Conservation (phyloP, 768 basidiomycete genomes). For the Leccinum obscurum region DNA sequence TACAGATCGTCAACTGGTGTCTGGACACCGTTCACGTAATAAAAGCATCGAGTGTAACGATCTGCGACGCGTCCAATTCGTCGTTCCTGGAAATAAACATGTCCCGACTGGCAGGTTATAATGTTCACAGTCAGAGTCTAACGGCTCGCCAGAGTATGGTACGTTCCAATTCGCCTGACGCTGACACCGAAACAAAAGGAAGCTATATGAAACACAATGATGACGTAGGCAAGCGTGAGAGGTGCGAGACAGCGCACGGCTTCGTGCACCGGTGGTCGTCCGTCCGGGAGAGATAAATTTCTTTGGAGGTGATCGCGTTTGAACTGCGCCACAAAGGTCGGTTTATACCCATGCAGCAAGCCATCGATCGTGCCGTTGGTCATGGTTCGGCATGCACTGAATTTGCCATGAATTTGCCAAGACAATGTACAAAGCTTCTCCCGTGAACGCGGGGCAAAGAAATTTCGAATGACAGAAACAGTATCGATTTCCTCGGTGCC, state of each 20-base stretch:
- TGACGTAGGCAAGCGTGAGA: conserved; percentile 11
- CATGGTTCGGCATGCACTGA: neutral
- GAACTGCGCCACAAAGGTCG: neutral
- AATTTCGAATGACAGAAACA: conserved; percentile 9
- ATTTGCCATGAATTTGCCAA: conserved; percentile 9
- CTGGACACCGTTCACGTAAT: neutral
- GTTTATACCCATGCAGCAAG: conserved; percentile 20
- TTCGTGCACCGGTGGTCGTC: conserved; percentile 9
- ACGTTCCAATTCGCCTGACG: neutral
- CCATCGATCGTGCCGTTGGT: conserved; percentile 4
- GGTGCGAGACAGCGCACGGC: conserved; percentile 21
- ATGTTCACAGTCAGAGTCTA: neutral
- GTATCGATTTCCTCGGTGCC: neutral
- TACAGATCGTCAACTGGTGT: neutral
- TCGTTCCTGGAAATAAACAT: neutral
- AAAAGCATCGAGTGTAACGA: neutral
- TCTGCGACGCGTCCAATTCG: neutral
- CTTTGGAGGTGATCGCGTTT: conserved; percentile 3
- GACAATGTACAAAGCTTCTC: conserved; percentile 1
- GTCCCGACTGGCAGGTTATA: neutral
- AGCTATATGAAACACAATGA: conserved; percentile 7
- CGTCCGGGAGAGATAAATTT: conserved; percentile 17
- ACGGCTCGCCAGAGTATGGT: too few species aligned
- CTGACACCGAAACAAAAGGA: neutral
- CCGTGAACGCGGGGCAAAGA: conserved; percentile 1